Evolutionary conservation across 2,329 filamentous ascomycete species (phyloP).

Genomic region (Arachnopeziza araneosa): DNA sequence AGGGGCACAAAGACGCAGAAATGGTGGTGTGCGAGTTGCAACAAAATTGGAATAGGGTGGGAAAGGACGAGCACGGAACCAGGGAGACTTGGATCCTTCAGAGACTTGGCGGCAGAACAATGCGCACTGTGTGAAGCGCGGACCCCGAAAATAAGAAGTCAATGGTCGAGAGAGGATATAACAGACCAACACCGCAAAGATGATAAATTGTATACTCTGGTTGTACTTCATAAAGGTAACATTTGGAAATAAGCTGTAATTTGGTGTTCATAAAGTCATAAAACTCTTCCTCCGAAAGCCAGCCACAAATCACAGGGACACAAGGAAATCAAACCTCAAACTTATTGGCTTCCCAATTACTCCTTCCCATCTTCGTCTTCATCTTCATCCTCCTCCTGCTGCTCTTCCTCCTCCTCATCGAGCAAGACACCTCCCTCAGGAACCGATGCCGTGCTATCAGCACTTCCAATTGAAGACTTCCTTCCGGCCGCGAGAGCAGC

Average conservation of each 20-base stretch:
- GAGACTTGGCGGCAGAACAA: not conserved
- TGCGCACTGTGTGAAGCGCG: not conserved
- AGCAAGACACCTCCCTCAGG: not conserved
- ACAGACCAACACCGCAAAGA: too few relatives aligned
- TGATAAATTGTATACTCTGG: too few relatives aligned
- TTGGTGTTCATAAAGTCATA: not conserved
- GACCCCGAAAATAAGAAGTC: not conserved
- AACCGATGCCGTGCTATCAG: slow-evolving; percentile 13
- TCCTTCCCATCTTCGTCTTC: slow-evolving; percentile 2
- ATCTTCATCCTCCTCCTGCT: slow-evolving; percentile 9
- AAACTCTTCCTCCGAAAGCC: not conserved
- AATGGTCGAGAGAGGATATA: too few relatives aligned
- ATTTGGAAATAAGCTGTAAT: not conserved
- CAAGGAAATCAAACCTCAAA: not conserved
- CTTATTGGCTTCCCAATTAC: not conserved
- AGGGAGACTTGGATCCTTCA: too few relatives aligned
- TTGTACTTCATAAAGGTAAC: too few relatives aligned
- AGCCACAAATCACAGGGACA: not conserved
- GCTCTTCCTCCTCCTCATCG: slow-evolving; percentile 7
- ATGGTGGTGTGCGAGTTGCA: not conserved
- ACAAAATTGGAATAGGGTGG: not conserved
- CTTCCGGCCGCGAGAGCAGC: slow-evolving; percentile 37
- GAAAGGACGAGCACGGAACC: not conserved
- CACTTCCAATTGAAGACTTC: slow-evolving; percentile 21
- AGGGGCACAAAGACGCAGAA: not conserved